phyloP scores from a whole-genome alignment of 179 eudicot species.

The Spinacia oleracea region DNA sequence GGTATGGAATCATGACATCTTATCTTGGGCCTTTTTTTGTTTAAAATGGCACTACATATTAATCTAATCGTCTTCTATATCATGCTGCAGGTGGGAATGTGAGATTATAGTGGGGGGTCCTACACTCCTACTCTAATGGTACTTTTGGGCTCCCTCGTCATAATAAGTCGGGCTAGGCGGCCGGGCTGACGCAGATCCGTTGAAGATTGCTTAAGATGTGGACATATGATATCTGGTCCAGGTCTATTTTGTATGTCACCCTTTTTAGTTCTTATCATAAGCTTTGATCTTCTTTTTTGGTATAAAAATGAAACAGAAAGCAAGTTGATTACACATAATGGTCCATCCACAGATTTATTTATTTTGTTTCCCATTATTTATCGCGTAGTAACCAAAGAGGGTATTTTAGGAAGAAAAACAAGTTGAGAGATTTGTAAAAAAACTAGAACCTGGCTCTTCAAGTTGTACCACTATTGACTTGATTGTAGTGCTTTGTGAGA shows the following conservation, averaged over 20 bases:
- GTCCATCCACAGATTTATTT: too few relatives aligned
- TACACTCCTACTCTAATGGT: not conserved
- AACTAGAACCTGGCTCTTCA: too few relatives aligned
- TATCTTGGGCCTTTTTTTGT: not conserved
- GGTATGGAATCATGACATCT: not conserved
- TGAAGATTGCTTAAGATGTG: not conserved
- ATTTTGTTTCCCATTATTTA: too few relatives aligned
- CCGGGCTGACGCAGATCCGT: not conserved
- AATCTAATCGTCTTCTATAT: not conserved
- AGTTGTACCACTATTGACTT: too few relatives aligned
- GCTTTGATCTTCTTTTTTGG: too few relatives aligned
- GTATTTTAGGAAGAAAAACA: too few relatives aligned
- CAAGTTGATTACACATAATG: too few relatives aligned
- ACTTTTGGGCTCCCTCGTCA: not conserved
- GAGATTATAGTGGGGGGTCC: not conserved
- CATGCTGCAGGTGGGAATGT: constrained; percentile 9
- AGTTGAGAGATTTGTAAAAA: too few relatives aligned
- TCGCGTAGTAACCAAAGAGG: too few relatives aligned
- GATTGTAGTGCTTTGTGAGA: too few relatives aligned
- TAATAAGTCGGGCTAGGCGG: not conserved
- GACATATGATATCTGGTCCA: not conserved
- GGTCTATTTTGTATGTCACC: not conserved
- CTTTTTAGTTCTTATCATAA: not conserved
- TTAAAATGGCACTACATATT: not conserved
- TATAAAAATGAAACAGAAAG: too few relatives aligned